phyloP scores from a whole-genome alignment of 345 rosid genomes.

The Citrus reticulata region DNA sequence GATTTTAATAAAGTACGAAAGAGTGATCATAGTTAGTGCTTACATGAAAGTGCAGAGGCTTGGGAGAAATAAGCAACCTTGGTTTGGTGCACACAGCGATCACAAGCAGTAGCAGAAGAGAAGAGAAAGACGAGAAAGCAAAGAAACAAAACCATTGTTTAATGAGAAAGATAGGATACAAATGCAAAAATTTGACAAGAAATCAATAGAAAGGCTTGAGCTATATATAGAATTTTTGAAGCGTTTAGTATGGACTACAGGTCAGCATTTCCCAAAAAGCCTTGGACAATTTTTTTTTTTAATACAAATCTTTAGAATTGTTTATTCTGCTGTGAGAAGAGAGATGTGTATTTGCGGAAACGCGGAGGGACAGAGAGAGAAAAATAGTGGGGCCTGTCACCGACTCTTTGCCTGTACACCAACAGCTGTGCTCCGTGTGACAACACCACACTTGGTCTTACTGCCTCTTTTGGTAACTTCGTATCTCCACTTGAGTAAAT shows the following conservation, averaged over 20 bases:
- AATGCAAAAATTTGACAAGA: not conserved
- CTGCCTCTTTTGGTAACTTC: not conserved
- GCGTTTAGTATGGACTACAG: slow-evolving; percentile 35
- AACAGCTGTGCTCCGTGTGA: slow-evolving; percentile 33
- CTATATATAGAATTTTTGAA: slow-evolving; percentile 5
- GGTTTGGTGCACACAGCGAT: slow-evolving; percentile 72
- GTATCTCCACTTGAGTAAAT: not conserved
- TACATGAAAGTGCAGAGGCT: slow-evolving; percentile 69
- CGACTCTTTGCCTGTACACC: slow-evolving; percentile 33
- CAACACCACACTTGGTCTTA: not conserved
- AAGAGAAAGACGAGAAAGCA: slow-evolving; percentile 34
- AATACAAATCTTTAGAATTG: not conserved
- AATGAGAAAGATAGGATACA: not conserved
- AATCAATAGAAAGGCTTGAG: not conserved
- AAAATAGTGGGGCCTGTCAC: slow-evolving; percentile 21
- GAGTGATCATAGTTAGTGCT: not conserved
- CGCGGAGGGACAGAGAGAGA: slow-evolving; percentile 27
- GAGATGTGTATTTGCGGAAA: slow-evolving; percentile 19
- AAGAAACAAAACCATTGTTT: slow-evolving; percentile 35
- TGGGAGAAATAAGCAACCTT: slow-evolving; percentile 69
- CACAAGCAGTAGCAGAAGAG: slow-evolving; percentile 64
- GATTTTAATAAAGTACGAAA: not conserved
- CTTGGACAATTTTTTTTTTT: not conserved
- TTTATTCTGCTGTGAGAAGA: slow-evolving; percentile 5
- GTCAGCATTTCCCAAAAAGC: slow-evolving; percentile 25